phyloP scores from a whole-genome alignment of 2,329 filamentous ascomycete genomes.

The Diaporthe sp. region DNA sequence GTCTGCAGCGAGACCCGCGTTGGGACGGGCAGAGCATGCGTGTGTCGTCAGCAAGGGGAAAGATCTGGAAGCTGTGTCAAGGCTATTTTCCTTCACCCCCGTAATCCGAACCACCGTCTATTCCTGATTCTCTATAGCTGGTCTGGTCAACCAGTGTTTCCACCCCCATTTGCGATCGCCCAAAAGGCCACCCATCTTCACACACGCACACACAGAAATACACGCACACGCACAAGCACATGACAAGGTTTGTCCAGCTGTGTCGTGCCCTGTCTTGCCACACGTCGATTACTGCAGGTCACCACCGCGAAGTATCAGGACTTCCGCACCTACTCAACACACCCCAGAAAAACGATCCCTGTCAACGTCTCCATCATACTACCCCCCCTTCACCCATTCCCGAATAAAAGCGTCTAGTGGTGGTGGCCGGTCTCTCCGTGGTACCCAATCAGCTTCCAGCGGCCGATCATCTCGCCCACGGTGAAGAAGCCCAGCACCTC shows the following conservation, averaged over 20 bases:
- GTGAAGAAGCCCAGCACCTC: slow-evolving; percentile 98
- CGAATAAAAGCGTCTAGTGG: slow-evolving; percentile 60
- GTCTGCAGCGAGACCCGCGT: background rate
- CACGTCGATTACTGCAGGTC: slow-evolving; percentile 30
- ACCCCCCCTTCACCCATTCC: background rate
- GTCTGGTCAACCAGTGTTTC: slow-evolving; percentile 22
- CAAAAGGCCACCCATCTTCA: background rate
- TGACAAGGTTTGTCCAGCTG: slow-evolving; percentile 1
- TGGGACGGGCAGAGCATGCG: background rate
- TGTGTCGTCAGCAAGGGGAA: background rate
- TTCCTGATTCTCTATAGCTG: slow-evolving; percentile 33
- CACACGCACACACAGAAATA: slow-evolving; percentile 9
- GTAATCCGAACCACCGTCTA: slow-evolving; percentile 27
- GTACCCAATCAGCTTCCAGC: slow-evolving; percentile 96
- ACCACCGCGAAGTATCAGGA: slow-evolving; percentile 4
- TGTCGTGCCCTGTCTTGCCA: slow-evolving; percentile 22
- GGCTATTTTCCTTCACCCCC: background rate
- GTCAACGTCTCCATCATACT: background rate
- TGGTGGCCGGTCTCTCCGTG: slow-evolving; percentile 75
- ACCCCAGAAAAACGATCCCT: background rate
- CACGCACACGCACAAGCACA: background rate
- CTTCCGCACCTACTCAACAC: slow-evolving; percentile 9
- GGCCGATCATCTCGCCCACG: slow-evolving; percentile 95
- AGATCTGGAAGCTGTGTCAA: slow-evolving; percentile 10
- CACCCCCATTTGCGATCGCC: background rate